Conservation (phyloP, 768 basidiomycete species). For the Dacryopinax spathularia region DNA sequence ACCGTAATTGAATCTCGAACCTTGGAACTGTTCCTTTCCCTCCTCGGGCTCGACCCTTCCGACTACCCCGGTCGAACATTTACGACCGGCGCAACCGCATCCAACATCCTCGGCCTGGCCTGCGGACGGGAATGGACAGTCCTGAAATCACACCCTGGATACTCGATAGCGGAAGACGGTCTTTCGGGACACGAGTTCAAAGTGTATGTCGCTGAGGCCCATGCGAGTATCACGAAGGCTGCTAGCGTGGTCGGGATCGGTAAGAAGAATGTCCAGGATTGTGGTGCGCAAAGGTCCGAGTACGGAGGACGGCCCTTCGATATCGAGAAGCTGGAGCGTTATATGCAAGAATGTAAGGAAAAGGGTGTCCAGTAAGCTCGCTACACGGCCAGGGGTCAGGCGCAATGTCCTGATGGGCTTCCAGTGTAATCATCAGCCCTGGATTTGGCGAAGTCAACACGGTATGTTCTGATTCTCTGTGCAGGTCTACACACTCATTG, state of each 20-base stretch:
- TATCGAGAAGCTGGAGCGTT: constrained; percentile 18
- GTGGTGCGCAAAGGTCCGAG: constrained; percentile 8
- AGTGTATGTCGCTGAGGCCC: constrained; percentile 26
- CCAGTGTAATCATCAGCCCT: constrained; percentile 16
- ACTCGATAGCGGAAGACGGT: constrained; percentile 28
- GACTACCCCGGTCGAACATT: constrained; percentile 25
- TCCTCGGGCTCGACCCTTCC: constrained; percentile 16
- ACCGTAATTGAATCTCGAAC: constrained; percentile 21
- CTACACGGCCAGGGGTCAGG: neutral
- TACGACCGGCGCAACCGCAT: constrained; percentile 31
- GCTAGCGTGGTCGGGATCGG: constrained; percentile 30
- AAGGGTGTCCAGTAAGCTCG: constrained; percentile 18
- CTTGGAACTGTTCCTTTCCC: constrained; percentile 21
- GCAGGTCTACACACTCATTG: neutral
- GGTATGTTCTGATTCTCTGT: constrained; percentile 11
- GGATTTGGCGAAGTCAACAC: constrained; percentile 34
- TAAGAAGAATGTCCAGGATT: constrained; percentile 24
- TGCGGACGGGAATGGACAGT: constrained; percentile 26
- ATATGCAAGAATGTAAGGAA: constrained; percentile 18
- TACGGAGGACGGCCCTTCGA: constrained; percentile 23
- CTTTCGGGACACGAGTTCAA: constrained; percentile 20
- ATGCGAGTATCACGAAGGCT: constrained; percentile 30
- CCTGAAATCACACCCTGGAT: constrained; percentile 18
- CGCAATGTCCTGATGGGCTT: neutral
- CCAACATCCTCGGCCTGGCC: constrained; percentile 30